Evolutionary conservation across 2,329 filamentous ascomycete genomes (phyloP).

Genomic region (Fulvia fulva): DNA sequence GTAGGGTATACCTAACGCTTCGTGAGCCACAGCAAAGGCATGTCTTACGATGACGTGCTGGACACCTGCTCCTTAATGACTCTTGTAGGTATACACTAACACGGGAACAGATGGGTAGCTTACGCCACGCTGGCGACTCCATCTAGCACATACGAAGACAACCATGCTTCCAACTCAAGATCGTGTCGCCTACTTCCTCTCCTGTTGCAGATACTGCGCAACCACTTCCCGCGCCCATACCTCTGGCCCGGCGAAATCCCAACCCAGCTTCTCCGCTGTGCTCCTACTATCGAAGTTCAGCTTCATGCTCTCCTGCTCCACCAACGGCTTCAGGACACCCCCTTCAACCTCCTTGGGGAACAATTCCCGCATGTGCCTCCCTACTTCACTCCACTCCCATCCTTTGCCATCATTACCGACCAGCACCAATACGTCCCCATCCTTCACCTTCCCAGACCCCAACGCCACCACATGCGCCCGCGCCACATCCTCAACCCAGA

Average conservation of each 20-base stretch:
- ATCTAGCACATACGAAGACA: no score
- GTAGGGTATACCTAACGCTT: no score
- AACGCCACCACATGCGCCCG: neutral
- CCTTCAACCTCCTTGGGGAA: neutral
- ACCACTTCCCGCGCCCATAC: neutral
- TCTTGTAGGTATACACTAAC: no score
- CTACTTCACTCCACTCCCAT: neutral
- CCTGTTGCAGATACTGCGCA: neutral
- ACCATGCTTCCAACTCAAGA: no score
- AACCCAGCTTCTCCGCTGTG: neutral
- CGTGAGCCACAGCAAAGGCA: no score
- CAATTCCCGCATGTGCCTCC: neutral
- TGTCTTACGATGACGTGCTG: no score
- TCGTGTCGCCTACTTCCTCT: no score
- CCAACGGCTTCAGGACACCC: neutral
- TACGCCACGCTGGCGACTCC: no score
- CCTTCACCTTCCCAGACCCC: neutral
- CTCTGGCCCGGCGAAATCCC: neutral
- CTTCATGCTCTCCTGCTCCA: neutral
- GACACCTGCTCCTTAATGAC: no score
- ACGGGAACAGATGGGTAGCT: no score
- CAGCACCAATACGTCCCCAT: neutral
- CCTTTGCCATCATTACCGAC: slow-evolving; percentile 1
- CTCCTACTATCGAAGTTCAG: neutral
- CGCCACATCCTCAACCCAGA: neutral